Conservation (phyloP, 2,329 filamentous ascomycete species). For the Huntiella abstrusa region DNA sequence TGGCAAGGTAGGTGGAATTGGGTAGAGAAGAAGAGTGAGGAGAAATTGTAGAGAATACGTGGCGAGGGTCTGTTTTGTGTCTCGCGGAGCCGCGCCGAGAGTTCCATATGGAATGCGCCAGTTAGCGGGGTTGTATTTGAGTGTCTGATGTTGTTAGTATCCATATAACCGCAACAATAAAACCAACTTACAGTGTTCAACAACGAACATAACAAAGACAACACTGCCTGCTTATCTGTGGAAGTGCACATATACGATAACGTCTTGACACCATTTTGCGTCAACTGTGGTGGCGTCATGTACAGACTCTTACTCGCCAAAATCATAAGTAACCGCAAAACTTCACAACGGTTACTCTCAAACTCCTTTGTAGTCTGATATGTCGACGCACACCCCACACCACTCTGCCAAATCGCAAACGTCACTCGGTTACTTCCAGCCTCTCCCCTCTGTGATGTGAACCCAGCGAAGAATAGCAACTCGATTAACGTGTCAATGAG, state of each 20-base stretch:
- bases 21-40: conserved; percentile 69
- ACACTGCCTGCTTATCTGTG: conserved; percentile 74
- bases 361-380: conserved; percentile 78
- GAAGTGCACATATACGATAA: conserved; percentile 81
- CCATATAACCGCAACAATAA: neutral
- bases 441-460: conserved; percentile 61
- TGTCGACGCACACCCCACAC: conserved; percentile 83
- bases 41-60: conserved; percentile 84
- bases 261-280: conserved; percentile 63
- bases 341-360: conserved; percentile 83
- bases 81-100: conserved; percentile 57
- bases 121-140: conserved; percentile 87
- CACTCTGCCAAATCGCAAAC: conserved; percentile 95
- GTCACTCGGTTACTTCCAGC: conserved; percentile 62
- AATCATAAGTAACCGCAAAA: conserved; percentile 68
- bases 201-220: conserved; percentile 79
- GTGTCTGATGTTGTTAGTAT: conserved; percentile 34
- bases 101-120: conserved; percentile 93
- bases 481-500: conserved; percentile 79
- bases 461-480: conserved; percentile 75
- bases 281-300: conserved; percentile 59
- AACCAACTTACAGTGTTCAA: conserved; percentile 61
- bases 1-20: conserved; percentile 56
- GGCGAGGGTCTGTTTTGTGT: conserved; percentile 75
- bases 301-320: conserved; percentile 88